phyloP scores from a whole-genome alignment of 257 asterid genomes.

The Fraxinus anomala region DNA sequence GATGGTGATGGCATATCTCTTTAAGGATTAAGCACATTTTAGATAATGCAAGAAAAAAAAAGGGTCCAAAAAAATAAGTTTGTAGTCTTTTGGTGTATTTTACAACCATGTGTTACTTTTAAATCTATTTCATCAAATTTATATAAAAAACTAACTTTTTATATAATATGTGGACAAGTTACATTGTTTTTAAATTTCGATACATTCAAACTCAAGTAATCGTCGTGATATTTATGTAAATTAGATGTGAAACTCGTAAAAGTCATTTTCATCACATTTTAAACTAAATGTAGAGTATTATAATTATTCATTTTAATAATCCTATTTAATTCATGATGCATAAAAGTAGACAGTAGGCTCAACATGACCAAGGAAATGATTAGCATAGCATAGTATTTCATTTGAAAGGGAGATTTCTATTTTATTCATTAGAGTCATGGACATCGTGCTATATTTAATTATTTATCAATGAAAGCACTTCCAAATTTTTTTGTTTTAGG shows the following conservation, averaged over 20 bases:
- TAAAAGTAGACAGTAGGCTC: background rate
- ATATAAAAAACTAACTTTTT: background rate
- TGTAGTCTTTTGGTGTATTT: background rate
- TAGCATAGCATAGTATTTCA: background rate
- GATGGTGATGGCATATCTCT: background rate
- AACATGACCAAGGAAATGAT: background rate
- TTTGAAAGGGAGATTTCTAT: background rate
- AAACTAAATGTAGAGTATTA: background rate
- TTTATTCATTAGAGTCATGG: background rate
- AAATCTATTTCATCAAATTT: background rate
- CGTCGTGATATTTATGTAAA: background rate
- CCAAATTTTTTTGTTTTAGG: background rate
- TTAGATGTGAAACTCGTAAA: background rate
- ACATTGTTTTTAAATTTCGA: background rate
- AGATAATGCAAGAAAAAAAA: background rate
- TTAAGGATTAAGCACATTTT: background rate
- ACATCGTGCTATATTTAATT: background rate
- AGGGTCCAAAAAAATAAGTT: background rate
- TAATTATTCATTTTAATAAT: background rate
- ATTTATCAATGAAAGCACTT: slow-evolving; percentile 5
- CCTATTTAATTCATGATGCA: background rate
- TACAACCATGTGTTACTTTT: background rate
- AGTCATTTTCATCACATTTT: background rate
- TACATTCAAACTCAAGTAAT: background rate
- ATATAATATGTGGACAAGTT: background rate